Conservation (phyloP, 2,329 filamentous ascomycete genomes). For the Paracamarosporium sp. region DNA sequence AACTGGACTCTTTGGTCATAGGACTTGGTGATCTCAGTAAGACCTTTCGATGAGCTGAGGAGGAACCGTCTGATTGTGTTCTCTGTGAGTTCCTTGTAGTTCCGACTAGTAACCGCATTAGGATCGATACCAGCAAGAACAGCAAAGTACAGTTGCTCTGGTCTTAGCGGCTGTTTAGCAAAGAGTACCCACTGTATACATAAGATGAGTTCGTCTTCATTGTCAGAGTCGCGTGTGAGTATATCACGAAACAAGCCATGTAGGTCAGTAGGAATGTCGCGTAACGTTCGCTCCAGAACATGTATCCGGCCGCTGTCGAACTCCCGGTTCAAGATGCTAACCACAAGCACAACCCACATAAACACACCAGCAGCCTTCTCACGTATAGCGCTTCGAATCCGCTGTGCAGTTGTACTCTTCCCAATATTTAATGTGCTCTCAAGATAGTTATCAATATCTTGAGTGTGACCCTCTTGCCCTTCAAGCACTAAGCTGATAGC, state of each 20-base stretch:
- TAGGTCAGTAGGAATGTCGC: constrained; percentile 10
- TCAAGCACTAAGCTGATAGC: constrained; percentile 43
- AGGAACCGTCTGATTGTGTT: constrained; percentile 19
- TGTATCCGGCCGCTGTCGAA: constrained; percentile 30
- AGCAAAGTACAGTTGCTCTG: constrained; percentile 16
- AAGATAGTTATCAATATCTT: constrained; percentile 39
- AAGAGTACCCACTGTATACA: constrained; percentile 16
- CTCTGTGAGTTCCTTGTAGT: constrained; percentile 27
- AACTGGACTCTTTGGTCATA: constrained; percentile 31
- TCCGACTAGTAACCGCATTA: constrained; percentile 19
- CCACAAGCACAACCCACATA: constrained; percentile 54
- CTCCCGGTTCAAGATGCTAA: constrained; percentile 54
- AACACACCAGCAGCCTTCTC: constrained; percentile 51
- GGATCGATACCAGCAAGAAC: constrained; percentile 11
- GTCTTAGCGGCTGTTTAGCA: constrained; percentile 10
- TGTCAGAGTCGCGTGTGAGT: constrained; percentile 10
- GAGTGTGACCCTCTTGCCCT: constrained; percentile 36
- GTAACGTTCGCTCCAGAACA: constrained; percentile 6
- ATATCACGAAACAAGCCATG: constrained; percentile 11
- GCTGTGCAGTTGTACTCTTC: constrained; percentile 7
- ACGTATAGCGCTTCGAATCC: constrained; percentile 35
- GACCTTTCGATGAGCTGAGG: constrained; percentile 23
- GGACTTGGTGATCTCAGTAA: constrained; percentile 19
- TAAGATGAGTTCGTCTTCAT: constrained; percentile 1
- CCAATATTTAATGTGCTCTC: constrained; percentile 18